A percentile compares a stretch with the other conserved stretches of the same genome.
phyloP scores from a whole-genome alignment of 1,284 basidiomycete species.

The Irpex sp. region DNA sequence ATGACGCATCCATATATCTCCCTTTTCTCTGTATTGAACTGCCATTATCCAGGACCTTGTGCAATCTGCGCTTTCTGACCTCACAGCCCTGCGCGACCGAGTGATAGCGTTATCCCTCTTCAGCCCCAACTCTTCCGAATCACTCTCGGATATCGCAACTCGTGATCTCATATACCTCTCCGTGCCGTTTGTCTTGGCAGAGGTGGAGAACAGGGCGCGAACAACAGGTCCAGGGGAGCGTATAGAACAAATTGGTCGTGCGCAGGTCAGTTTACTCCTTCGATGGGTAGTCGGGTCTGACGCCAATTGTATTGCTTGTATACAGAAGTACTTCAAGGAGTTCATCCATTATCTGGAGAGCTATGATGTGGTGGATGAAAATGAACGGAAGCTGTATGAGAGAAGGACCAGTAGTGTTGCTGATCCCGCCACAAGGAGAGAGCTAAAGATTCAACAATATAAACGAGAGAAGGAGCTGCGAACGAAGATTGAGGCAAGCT shows the following conservation, averaged over 20 bases:
- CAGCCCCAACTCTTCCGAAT: conserved; percentile 69
- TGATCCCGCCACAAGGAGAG: conserved; percentile 69
- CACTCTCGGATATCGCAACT: conserved; percentile 80
- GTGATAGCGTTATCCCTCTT: conserved; percentile 67
- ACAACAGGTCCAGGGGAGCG: conserved; percentile 56
- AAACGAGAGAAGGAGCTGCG: conserved; percentile 78
- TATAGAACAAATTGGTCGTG: conserved; percentile 46
- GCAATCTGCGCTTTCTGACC: conserved; percentile 45
- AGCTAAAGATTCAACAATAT: conserved; percentile 86
- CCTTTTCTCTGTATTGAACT: neutral
- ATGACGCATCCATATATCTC: neutral
- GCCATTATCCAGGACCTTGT: conserved; percentile 47
- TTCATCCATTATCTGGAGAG: conserved; percentile 59
- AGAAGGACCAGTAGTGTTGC: conserved; percentile 40
- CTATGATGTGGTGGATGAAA: conserved; percentile 65
- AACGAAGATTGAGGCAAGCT: conserved; percentile 58
- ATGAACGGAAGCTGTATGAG: conserved; percentile 52
- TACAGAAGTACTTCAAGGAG: conserved; percentile 49
- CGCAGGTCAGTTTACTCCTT: conserved; percentile 47
- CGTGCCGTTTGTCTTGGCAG: conserved; percentile 67
- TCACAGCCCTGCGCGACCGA: conserved; percentile 43
- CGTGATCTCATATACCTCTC: conserved; percentile 76
- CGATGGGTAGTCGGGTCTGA: conserved; percentile 7
- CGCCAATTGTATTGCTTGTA: conserved; percentile 9
- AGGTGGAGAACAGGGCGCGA: conserved; percentile 66